Evolutionary conservation across 1,284 basidiomycete species (phyloP), one percentile per base, ranked within the genome.

Genomic region (Puccinia coronata): DNA sequence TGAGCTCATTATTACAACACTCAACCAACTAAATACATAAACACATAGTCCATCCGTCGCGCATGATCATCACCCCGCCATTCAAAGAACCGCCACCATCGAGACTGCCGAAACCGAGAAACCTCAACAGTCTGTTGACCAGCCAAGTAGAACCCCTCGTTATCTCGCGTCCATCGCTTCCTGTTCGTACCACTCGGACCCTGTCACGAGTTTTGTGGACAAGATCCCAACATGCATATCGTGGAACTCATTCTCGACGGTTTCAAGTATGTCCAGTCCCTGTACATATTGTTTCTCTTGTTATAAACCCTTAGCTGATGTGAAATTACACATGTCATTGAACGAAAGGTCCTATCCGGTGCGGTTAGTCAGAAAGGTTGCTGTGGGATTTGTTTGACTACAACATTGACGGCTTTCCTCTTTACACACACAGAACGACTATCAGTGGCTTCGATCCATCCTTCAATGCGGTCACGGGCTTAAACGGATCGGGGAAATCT

Each of bases 401-500:
- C 34, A 73, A 55, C 25, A 57, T 65, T 71, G 63, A 65, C 41
- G n/a, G 28, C 47, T 71, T 55, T 11, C 20, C 53, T n/a, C 34
- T 83, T 83, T 74, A 84, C 84, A 49, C 85, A 36, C 86, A 86
- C 41, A 84, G 87, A 9, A 87, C 87, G 69, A 86, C 86, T 70
- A 87, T 88, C 49, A 85, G 84, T 11, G 87, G 86, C 67, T 88
- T 87, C 84, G 87, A 88, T 82, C 82, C 87, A 0, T 85, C 84
- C 59, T 88, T 88, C 85, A 88, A 88, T 77, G 87, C 87, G 43
- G 87, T 88, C 84, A 88, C 87, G 0, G 87, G 87, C 31, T 83
- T 86, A 78, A 88, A 88, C 72, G 87, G 87, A 11, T 85, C 84
- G 16, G 95, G 95, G 83, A 97, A 98, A 88, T 96, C 95, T 82